Evolutionary conservation across 164 flowering plant genomes (phyloP), one percentile per base, ranked within the genome.

Genomic region (Pachysandra terminalis): DNA sequence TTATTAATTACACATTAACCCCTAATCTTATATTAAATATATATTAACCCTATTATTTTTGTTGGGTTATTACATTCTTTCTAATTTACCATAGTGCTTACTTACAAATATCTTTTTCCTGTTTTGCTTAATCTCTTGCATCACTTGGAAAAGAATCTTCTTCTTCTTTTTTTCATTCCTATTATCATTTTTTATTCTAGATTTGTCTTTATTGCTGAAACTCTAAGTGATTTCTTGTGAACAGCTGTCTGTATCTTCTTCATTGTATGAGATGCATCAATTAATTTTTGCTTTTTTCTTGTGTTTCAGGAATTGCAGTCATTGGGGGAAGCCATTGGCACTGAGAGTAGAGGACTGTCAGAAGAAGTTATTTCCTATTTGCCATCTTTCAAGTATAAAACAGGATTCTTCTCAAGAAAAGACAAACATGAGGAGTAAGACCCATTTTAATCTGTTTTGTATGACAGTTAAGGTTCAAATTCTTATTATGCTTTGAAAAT

Each of bases 301-400:
- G 14, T 53, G 9, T 53, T n/a, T 24, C 74, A 82, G 85, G 70
- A 79, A 71, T 71, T 77, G 80, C 82, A 75, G 56, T 71, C 83
- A 48, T 65, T 80, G 8, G 79, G 79, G 56, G 82, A 82, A 57
- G 45, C 73, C 49, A 58, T 79, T 64, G 85, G 85, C 61, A 74
- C 67, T 49, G 68, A 75, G 69, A 75, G 74, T 64, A 66, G 68
- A 72, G 85, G 85, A 56, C 65, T 82, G 65, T 73, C 80, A 10
- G 80, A 82, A 10, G 85, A 82, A 73, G 64, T 75, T 37, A 76
- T 82, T 61, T 55, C 78, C 61, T 78, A 68, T 52, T 75, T 82
- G 74, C 80, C 75, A 56, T 61, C 79, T 51, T 72, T 40, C 49
- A 82, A 72, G 65, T 74, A 77, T 73, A 82, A 82, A 69, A 64